These are phyloP conservation scores for Cytospora schulzeri DNA, from an alignment of 2,329 filamentous ascomycete species.

Conservation along the genomic window DNA sequence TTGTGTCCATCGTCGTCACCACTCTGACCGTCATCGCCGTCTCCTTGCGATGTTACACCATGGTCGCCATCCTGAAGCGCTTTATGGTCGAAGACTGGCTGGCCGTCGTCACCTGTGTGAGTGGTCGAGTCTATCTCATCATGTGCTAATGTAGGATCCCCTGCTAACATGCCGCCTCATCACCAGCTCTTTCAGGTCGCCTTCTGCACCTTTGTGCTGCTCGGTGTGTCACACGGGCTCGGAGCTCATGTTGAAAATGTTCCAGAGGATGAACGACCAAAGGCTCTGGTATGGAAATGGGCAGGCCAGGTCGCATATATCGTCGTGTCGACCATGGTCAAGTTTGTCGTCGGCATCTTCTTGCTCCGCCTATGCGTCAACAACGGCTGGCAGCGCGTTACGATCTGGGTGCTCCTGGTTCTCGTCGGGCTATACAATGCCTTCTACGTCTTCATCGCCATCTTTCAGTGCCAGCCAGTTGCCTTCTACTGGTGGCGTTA, in stretches of 20 bases:
- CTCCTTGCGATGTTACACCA: slow-evolving; percentile 25
- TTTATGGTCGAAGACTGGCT: slow-evolving; percentile 28
- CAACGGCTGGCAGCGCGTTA: slow-evolving; percentile 37
- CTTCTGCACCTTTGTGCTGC: slow-evolving; percentile 22
- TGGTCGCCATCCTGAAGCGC: slow-evolving; percentile 25
- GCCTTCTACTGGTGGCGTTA: slow-evolving; percentile 44
- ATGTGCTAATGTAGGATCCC: neutral
- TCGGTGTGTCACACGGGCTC: slow-evolving; percentile 24
- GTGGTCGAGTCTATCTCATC: neutral
- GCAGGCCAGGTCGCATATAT: slow-evolving; percentile 43
- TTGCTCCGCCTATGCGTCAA: slow-evolving; percentile 42
- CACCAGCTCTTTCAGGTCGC: slow-evolving; percentile 20
- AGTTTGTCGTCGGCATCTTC: slow-evolving; percentile 43
- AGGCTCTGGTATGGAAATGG: slow-evolving; percentile 35
- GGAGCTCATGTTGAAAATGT: slow-evolving; percentile 25
- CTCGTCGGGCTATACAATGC: slow-evolving; percentile 38
- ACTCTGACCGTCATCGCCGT: slow-evolving; percentile 23
- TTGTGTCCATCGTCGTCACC: slow-evolving; percentile 23
- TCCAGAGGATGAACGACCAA: slow-evolving; percentile 15
- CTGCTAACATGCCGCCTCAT: neutral
- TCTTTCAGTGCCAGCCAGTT: slow-evolving; percentile 43
- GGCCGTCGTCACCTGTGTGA: slow-evolving; percentile 25
- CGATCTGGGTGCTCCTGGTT: slow-evolving; percentile 38
- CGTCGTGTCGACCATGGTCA: slow-evolving; percentile 42
- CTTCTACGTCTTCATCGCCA: slow-evolving; percentile 42